A percentile compares a stretch with the other conserved stretches of the same genome.
These are phyloP conservation scores for Myriosclerotinia scirpicola DNA, from an alignment of 2,329 filamentous ascomycete genomes.

Conservation along the genomic window DNA sequence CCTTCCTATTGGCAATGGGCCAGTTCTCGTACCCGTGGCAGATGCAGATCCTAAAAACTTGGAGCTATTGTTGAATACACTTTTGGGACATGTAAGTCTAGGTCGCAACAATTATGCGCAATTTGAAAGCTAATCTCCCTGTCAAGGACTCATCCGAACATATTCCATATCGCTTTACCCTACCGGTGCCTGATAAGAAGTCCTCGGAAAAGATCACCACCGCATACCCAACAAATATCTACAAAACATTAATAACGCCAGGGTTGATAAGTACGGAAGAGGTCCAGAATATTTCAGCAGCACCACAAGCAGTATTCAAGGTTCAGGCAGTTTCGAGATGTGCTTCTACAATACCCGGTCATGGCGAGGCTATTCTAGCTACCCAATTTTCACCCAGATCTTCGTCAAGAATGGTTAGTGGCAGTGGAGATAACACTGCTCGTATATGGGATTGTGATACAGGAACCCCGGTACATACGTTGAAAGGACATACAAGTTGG, in stretches of 20 bases:
- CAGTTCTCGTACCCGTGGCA: constrained; percentile 71
- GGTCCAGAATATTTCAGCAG: constrained; percentile 53
- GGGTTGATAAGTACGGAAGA: constrained; percentile 41
- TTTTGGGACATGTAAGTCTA: constrained; percentile 67
- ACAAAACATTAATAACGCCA: constrained; percentile 49
- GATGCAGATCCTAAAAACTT: constrained; percentile 89
- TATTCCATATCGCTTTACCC: constrained; percentile 66
- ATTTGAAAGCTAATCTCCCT: constrained; percentile 11
- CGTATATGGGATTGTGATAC: constrained; percentile 95
- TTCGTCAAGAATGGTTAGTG: constrained; percentile 78
- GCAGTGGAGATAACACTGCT: constrained; percentile 87
- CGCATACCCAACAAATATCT: constrained; percentile 42
- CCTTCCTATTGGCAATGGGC: constrained; percentile 62
- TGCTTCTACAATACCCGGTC: constrained; percentile 83
- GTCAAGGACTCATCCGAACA: constrained; percentile 57
- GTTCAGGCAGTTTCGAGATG: constrained; percentile 91
- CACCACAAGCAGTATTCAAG: constrained; percentile 89
- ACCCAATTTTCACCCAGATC: constrained; percentile 81
- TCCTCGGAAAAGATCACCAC: constrained; percentile 44
- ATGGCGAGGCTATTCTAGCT: constrained; percentile 86
- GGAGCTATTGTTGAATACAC: constrained; percentile 79
- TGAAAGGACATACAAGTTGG: constrained; percentile 88
- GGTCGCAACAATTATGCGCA: constrained; percentile 29
- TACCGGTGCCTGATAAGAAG: constrained; percentile 46
- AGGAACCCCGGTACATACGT: constrained; percentile 80